These are phyloP conservation scores for Lepiota subincarnata DNA, from an alignment of 768 basidiomycete species.

Conservation along the genomic window DNA sequence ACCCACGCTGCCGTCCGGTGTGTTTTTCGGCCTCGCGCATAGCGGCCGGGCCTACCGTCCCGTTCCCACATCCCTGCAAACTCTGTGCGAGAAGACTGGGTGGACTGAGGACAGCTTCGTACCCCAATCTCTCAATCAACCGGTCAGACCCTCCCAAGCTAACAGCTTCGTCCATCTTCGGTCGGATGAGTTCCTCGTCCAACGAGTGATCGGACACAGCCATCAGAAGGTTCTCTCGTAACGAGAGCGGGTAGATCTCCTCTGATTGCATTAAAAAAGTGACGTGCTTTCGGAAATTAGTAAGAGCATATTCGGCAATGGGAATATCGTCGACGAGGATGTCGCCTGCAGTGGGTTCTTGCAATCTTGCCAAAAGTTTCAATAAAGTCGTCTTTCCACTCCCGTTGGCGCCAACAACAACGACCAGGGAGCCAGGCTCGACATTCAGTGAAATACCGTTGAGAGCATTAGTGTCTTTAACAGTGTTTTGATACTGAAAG, in stretches of 20 bases:
- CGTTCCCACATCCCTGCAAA: slow-evolving; percentile 23
- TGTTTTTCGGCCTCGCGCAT: slow-evolving; percentile 23
- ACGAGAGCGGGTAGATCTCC: slow-evolving; percentile 28
- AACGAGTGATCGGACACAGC: slow-evolving; percentile 15
- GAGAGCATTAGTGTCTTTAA: slow-evolving; percentile 18
- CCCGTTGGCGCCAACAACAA: slow-evolving; percentile 43
- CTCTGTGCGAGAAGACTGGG: slow-evolving; percentile 26
- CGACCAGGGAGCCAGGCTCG: slow-evolving; percentile 36
- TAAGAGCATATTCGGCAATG: slow-evolving; percentile 26
- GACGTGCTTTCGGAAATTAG: slow-evolving; percentile 31
- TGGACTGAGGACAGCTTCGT: slow-evolving; percentile 31
- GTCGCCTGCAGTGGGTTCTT: slow-evolving; percentile 28
- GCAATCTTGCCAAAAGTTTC: slow-evolving; percentile 34
- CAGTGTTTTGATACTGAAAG: slow-evolving; percentile 12
- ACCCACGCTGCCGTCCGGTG: slow-evolving; percentile 15
- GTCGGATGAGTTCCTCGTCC: slow-evolving; percentile 3
- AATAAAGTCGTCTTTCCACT: slow-evolving; percentile 42
- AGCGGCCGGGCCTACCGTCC: slow-evolving; percentile 22
- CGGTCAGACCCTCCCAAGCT: slow-evolving; percentile 28
- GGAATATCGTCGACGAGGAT: slow-evolving; percentile 37
- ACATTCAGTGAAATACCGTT: slow-evolving; percentile 33
- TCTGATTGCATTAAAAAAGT: slow-evolving; percentile 41
- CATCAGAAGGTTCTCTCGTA: slow-evolving; percentile 30
- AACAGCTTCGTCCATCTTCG: slow-evolving; percentile 21
- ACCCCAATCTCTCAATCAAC: slow-evolving; percentile 30